Percentiles rank a stretch among this genome's conserved stretches.
These are phyloP conservation scores for Penicillium coprophilum DNA, from an alignment of 495 filamentous ascomycete species.

Conservation along the genomic window DNA sequence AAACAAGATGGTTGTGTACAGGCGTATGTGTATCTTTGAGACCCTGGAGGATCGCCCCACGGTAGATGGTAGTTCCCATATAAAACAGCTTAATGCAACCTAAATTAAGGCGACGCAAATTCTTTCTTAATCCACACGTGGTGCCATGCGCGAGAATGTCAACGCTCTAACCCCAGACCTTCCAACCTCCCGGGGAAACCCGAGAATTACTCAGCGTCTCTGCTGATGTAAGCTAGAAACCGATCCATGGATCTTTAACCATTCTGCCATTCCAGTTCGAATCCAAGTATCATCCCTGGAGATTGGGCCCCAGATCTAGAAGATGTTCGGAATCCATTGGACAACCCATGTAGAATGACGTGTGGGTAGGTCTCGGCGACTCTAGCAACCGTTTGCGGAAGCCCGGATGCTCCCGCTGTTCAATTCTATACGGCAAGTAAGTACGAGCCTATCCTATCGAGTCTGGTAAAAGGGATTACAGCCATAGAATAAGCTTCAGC, in stretches of 20 bases:
- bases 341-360: constrained; percentile 7
- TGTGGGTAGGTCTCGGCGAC: constrained; percentile 6
- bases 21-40: too few species aligned
- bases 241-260: background rate
- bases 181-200: too few species aligned
- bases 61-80: too few species aligned
- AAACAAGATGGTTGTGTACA: too few species aligned
- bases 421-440: background rate
- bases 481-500: background rate
- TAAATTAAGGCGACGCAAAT: too few species aligned
- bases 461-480: background rate
- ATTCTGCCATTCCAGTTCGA: background rate
- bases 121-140: too few species aligned
- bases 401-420: constrained; percentile 4
- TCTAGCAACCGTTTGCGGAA: constrained; percentile 14
- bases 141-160: background rate
- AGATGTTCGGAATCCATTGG: background rate
- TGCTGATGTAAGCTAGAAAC: too few species aligned
- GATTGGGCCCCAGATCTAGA: background rate
- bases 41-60: too few species aligned
- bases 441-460: background rate
- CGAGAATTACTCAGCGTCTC: background rate
- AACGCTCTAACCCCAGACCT: background rate
- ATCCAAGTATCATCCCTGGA: background rate
- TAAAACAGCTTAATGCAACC: too few species aligned